Evolutionary conservation across 345 rosid genomes (phyloP).

Genomic region (Physaria fendleri): DNA sequence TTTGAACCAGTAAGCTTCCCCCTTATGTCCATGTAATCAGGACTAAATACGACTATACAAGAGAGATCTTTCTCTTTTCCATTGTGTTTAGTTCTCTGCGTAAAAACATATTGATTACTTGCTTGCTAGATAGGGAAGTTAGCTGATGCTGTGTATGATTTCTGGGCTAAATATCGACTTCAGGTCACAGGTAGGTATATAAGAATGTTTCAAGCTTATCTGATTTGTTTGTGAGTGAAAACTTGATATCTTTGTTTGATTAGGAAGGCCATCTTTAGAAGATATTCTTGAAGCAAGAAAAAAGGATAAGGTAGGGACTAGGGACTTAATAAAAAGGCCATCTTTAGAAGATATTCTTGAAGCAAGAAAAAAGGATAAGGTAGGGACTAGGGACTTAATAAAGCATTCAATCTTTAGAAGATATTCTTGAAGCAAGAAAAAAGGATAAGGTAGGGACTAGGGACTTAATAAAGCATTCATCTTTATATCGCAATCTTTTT

Average conservation of each 20-base stretch:
- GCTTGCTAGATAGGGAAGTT: constrained; percentile 63
- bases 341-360: constrained; percentile 60
- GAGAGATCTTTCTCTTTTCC: neutral
- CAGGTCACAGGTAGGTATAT: constrained; percentile 59
- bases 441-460: constrained; percentile 50
- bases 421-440: constrained; percentile 56
- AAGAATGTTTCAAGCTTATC: neutral
- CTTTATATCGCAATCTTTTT: neutral
- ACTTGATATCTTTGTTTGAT: neutral
- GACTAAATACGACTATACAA: neutral
- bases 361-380: constrained; percentile 59
- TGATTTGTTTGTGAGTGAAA: neutral
- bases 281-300: constrained; percentile 57
- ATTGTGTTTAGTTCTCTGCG: neutral
- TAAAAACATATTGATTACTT: neutral
- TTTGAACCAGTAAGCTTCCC: constrained; percentile 60
- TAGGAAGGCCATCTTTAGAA: constrained; percentile 74
- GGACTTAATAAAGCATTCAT: neutral
- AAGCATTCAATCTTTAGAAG: constrained; percentile 35
- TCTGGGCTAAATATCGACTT: constrained; percentile 87
- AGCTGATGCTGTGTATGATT: constrained; percentile 66
- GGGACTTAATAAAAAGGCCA: no score
- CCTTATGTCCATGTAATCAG: neutral
- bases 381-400: constrained; percentile 25
- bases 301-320: constrained; percentile 50